Base-by-base conservation (phyloP, 2,329 filamentous ascomycete species). In the Aspergillus sp. region DNA sequence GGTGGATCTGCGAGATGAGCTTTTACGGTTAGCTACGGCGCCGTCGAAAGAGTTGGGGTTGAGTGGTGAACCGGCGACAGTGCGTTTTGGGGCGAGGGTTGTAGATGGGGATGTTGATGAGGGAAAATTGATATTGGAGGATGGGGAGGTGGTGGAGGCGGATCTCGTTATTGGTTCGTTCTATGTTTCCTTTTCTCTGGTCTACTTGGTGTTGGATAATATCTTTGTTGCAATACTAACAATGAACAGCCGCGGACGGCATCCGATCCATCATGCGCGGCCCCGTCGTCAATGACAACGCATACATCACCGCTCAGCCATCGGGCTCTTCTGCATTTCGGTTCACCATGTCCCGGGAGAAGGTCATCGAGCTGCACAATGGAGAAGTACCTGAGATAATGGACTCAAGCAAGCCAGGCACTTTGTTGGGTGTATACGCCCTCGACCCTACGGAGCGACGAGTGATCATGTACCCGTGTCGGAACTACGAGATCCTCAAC, bases 391-490 rank as follows among this genome's bases (percentile, higher is more conserved):
- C 47, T 4, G 56, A 25, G 4, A 12, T 51, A 13, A 36, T 62
- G 30, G 51, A 59, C 25, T 13, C 21, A 19, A 51, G 5, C 4
- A 47, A 56, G 15, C 43, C 50, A 15, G 41, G 19, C 19, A 15
- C 25, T 9, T 21, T 58, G 43, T 19, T 45, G 1, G 39, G 48
- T n/a, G n/a, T 59, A n/a, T 48, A 59, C 25, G 56, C 49, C n/a
- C 30, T 55, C 2, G 60, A 62, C 28, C 48, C 17, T 13, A 55
- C 49, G 23, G 30, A 45, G 15, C 50, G 60, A 1, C 47, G 32
- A 23, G 58, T 59, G 10, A 50, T 63, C 8, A 56, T 60, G 41
- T 63, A 63, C 30, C 59, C 61, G 6, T 63, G 61, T 32, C 59
- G 61, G 19, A 51, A 51, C 41, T 57, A 51, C 52, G 41, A 62